These are phyloP conservation scores for Cryptococcus sp. DNA, from an alignment of 1,284 basidiomycete genomes.

Conservation along the genomic window DNA sequence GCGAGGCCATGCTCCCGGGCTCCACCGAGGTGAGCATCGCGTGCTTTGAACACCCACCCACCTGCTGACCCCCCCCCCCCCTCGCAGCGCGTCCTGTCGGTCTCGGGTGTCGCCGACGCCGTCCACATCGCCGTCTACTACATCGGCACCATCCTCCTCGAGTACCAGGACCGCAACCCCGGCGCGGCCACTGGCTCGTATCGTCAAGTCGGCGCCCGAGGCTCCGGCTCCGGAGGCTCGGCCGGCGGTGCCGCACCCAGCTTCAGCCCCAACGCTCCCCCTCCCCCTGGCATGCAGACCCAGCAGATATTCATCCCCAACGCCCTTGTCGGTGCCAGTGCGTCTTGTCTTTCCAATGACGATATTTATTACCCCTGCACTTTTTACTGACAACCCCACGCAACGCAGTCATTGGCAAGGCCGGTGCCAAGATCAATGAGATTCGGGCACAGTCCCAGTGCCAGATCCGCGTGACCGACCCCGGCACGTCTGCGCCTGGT, in stretches of 20 bases:
- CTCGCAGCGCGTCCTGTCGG: slow-evolving; percentile 82
- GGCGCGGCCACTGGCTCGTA: slow-evolving; percentile 39
- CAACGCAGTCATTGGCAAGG: slow-evolving; percentile 81
- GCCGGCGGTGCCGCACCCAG: slow-evolving; percentile 14
- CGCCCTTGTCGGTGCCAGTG: slow-evolving; percentile 87
- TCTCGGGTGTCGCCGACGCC: slow-evolving; percentile 98
- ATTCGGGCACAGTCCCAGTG: slow-evolving; percentile 88
- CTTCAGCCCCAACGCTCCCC: slow-evolving; percentile 24
- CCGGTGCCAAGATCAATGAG: slow-evolving; percentile 98
- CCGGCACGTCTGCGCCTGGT: slow-evolving; percentile 61
- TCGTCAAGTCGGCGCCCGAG: slow-evolving; percentile 34
- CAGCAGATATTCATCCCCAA: slow-evolving; percentile 99
- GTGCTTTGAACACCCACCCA: too few relatives aligned
- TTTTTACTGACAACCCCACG: background rate
- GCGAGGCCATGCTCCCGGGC: slow-evolving; percentile 95
- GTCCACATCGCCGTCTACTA: slow-evolving; percentile 99
- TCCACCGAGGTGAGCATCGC: slow-evolving; percentile 83
- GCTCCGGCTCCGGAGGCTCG: slow-evolving; percentile 12
- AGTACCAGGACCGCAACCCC: slow-evolving; percentile 74
- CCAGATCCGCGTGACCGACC: slow-evolving; percentile 99
- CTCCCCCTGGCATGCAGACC: slow-evolving; percentile 61
- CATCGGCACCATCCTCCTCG: slow-evolving; percentile 93
- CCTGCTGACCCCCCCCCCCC: too few relatives aligned
- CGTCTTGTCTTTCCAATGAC: too few relatives aligned
- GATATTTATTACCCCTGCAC: background rate